Base-by-base conservation (phyloP, 2,329 filamentous ascomycete species). In the Pestalotiopsis fici region DNA sequence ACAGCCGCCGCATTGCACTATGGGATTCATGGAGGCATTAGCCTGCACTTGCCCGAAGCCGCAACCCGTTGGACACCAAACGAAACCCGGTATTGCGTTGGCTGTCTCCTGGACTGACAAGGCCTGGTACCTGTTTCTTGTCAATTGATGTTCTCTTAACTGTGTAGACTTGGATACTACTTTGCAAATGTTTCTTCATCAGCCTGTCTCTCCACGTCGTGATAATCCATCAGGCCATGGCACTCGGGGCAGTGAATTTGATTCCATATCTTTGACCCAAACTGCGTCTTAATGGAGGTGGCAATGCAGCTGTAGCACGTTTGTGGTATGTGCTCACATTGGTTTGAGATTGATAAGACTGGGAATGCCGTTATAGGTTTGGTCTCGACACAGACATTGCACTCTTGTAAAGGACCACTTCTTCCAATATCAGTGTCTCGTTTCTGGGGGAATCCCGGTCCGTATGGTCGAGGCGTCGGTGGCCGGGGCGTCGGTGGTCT, bases 31-130 rank as follows among this genome's bases (percentile, higher is more conserved):
- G 1, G 72, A 65, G 37, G 77, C 76, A 7, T 69, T 73, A 2
- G 75, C 73, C 66, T 85, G 82, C 7, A 83, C 74, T 68, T 86
- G 84, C 0, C 83, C 83, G 0, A 75, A 78, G 11, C 68, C 70
- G 69, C 84, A 86, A 2, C 67, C 69, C 1, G 79, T 72, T 2
- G 69, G 76, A 67, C 84, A 86, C 76, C 80, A 82, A 4, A 76
- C 74, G 70, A 84, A 85, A 27, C 78, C 76, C 0, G 77, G 75
- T 21, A 25, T 25, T 55, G 59, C 23, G 60, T 18, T 37, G 23
- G 64, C 66, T 6, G 61, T 61, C 15, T 37, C 55, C 11, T 54
- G 27, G 21, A 67, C 35, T 5, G 66, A 60, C 11, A 67, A 27
- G 13, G n/a, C 43, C 21, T 59, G 55, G 39, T 67, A 67, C 28